phyloP scores from a whole-genome alignment of 1,284 basidiomycete species.

The Hemileia vastatrix region DNA sequence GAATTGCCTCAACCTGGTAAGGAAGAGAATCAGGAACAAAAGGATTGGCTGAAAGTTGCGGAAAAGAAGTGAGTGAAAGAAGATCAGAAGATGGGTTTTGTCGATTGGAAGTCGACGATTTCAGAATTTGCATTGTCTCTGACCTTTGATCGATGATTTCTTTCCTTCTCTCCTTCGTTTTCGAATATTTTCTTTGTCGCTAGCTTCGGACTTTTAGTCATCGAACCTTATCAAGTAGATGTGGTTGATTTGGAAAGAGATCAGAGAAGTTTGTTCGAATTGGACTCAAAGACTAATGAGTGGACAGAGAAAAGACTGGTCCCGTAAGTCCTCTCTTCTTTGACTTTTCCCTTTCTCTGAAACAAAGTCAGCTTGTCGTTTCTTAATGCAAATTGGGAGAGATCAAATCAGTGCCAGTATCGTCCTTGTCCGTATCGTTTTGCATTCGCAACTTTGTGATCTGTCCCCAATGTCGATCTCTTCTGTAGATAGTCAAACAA shows the following conservation, averaged over 20 bases:
- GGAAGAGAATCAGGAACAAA: slow-evolving; percentile 37
- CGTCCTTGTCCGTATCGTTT: slow-evolving; percentile 2
- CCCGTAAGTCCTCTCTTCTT: slow-evolving; percentile 29
- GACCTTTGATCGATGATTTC: neutral
- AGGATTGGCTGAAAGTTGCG: slow-evolving; percentile 31
- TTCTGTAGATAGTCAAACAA: too few relatives aligned
- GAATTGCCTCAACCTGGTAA: too few relatives aligned
- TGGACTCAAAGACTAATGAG: slow-evolving; percentile 25
- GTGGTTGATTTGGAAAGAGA: slow-evolving; percentile 38
- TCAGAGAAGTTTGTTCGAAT: slow-evolving; percentile 35
- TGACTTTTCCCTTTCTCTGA: too few relatives aligned
- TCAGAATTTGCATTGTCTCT: slow-evolving; percentile 4
- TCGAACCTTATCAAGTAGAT: slow-evolving; percentile 43
- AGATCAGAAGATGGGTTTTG: slow-evolving; percentile 29
- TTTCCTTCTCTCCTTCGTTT: neutral
- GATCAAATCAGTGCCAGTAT: neutral
- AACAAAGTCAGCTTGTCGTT: neutral
- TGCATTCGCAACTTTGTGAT: slow-evolving; percentile 4
- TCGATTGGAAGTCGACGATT: slow-evolving; percentile 25
- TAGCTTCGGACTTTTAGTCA: slow-evolving; percentile 39
- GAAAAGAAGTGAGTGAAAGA: slow-evolving; percentile 31
- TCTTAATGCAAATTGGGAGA: neutral
- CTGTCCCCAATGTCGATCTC: too few relatives aligned
- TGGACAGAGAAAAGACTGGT: slow-evolving; percentile 39
- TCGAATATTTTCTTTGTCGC: slow-evolving; percentile 3